Percentiles rank a stretch among this genome's conserved stretches.
phyloP scores from a whole-genome alignment of 2,329 filamentous ascomycete species.

The Ceratocystis cubensis region DNA sequence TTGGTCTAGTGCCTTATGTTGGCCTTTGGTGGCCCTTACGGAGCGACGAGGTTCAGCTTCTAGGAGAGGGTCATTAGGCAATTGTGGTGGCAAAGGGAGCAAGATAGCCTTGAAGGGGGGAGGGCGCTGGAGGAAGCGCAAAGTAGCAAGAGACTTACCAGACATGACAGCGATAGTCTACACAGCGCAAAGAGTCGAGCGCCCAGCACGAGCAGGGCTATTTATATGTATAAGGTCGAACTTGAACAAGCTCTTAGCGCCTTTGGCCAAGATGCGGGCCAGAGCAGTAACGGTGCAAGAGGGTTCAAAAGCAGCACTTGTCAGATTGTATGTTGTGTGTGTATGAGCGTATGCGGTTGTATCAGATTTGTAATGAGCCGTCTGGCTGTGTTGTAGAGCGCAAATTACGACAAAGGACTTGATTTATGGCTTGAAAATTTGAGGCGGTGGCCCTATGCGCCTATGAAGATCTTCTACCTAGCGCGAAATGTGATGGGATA shows the following conservation, averaged over 20 bases:
- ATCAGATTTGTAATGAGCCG: neutral
- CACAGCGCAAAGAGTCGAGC: neutral
- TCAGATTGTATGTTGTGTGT: neutral
- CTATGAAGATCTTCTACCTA: slow-evolving; percentile 1
- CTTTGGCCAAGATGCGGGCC: neutral
- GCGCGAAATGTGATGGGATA: slow-evolving; percentile 1
- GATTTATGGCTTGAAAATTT: slow-evolving; percentile 1
- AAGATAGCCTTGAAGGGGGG: neutral
- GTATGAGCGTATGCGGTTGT: neutral
- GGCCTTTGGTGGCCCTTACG: slow-evolving; percentile 89
- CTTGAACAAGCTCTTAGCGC: neutral
- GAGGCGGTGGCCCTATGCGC: neutral
- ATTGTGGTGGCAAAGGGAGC: neutral
- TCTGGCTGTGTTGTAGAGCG: neutral
- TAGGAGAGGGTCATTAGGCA: slow-evolving; percentile 25
- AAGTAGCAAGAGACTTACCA: neutral
- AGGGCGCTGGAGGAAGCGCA: neutral
- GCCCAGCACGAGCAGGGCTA: neutral
- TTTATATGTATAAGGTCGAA: neutral
- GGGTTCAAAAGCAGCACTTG: neutral
- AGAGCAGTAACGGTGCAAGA: neutral
- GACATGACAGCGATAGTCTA: neutral
- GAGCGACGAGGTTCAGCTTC: slow-evolving; percentile 77
- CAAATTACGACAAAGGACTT: neutral
- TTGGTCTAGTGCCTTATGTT: slow-evolving; percentile 80